Percentiles rank a stretch among this genome's conserved stretches.
Conservation (phyloP, 2,329 filamentous ascomycete genomes). For the Venturia asperata region DNA sequence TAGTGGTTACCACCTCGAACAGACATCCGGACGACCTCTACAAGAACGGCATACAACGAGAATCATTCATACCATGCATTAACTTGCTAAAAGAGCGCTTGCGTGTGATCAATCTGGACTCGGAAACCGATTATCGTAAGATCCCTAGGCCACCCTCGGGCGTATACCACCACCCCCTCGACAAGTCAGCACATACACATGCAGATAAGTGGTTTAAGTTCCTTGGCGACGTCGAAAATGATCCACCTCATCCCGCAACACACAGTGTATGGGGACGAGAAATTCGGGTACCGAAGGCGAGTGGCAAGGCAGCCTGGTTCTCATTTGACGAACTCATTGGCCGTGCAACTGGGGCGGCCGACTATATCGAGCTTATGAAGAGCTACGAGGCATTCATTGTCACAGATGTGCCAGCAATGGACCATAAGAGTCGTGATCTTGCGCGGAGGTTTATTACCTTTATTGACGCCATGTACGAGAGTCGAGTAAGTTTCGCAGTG, state of each 20-base stretch:
- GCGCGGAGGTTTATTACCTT: constrained; percentile 95
- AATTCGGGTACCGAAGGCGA: constrained; percentile 79
- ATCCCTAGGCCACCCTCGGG: constrained; percentile 87
- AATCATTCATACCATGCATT: constrained; percentile 93
- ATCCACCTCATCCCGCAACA: constrained; percentile 68
- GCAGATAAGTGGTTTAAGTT: constrained; percentile 94
- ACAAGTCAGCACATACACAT: constrained; percentile 67
- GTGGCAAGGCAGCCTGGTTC: constrained; percentile 82
- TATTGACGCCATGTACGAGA: constrained; percentile 91
- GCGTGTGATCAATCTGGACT: constrained; percentile 89
- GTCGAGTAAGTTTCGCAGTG: constrained; percentile 38
- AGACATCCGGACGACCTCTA: constrained; percentile 94
- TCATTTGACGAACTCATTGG: constrained; percentile 90
- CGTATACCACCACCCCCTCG: constrained; percentile 87
- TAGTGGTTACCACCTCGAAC: constrained; percentile 92
- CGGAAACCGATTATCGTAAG: constrained; percentile 92
- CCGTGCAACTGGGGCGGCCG: constrained; percentile 79
- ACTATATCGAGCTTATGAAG: constrained; percentile 86
- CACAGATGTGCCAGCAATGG: constrained; percentile 89
- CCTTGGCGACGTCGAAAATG: constrained; percentile 71
- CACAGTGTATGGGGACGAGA: constrained; percentile 91
- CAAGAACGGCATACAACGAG: constrained; percentile 94
- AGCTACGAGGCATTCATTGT: constrained; percentile 90
- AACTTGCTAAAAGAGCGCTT: constrained; percentile 78
- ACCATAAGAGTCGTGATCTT: constrained; percentile 73